Conservation (phyloP, 257 asterid species). For the Salvia rosmarinus region DNA sequence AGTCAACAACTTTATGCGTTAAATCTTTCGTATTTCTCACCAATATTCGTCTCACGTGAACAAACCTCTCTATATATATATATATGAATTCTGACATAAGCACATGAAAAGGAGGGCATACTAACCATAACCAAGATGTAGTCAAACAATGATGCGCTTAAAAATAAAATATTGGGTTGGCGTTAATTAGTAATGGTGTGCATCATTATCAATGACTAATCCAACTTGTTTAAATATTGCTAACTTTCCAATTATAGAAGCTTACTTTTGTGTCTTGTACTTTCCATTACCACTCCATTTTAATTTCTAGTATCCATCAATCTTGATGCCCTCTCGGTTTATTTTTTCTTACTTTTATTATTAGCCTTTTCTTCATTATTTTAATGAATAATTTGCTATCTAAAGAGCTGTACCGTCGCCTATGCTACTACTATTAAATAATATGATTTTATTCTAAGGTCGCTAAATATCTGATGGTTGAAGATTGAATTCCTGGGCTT, state of each 20-base stretch:
- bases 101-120: constrained; percentile 40
- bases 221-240: constrained; percentile 29
- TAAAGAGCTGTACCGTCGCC: neutral
- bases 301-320: constrained; percentile 14
- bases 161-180: constrained; percentile 32
- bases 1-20: no score
- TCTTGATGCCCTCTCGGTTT: constrained; percentile 9
- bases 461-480: neutral
- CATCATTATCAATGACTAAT: constrained; percentile 47
- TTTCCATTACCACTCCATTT: constrained; percentile 29
- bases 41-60: no score
- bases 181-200: constrained; percentile 13
- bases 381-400: neutral
- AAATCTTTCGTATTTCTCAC: no score
- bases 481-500: neutral
- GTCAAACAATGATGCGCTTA: neutral
- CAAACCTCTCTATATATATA: neutral
- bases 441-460: neutral
- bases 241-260: constrained; percentile 30
- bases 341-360: neutral
- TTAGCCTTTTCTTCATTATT: neutral
- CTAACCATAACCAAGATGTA: constrained; percentile 28
- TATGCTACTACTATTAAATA: neutral
- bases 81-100: constrained; percentile 34
- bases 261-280: constrained; percentile 43